These are phyloP conservation scores for Colletotrichum costaricense DNA, from an alignment of 2,329 filamentous ascomycete genomes.

Conservation along the genomic window DNA sequence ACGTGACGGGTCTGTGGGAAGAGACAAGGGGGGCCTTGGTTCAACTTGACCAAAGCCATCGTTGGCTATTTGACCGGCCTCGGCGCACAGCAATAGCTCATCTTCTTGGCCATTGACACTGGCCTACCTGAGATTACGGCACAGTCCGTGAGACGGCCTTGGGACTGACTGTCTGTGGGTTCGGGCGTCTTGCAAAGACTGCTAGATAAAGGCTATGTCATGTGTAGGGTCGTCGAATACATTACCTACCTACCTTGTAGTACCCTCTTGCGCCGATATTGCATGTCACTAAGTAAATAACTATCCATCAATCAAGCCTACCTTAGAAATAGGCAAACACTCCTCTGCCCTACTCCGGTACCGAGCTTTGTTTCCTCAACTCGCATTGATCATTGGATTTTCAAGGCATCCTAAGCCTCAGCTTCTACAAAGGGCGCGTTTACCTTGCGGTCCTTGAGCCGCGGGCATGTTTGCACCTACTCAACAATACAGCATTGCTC, in stretches of 20 bases:
- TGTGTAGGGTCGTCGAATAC: neutral
- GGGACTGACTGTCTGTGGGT: neutral
- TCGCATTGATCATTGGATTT: neutral
- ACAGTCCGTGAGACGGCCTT: neutral
- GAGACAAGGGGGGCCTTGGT: neutral
- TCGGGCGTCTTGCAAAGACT: neutral
- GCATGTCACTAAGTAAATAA: neutral
- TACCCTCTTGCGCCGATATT: neutral
- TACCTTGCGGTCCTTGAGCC: neutral
- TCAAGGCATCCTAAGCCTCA: neutral
- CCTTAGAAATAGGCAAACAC: neutral
- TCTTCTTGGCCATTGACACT: slow-evolving; percentile 1
- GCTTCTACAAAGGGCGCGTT: neutral
- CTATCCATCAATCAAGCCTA: neutral
- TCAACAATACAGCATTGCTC: neutral
- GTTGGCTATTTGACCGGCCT: neutral
- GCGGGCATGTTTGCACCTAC: neutral
- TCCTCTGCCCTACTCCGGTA: neutral
- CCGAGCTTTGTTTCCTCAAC: neutral
- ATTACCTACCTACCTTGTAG: neutral
- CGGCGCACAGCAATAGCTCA: neutral
- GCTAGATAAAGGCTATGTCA: neutral
- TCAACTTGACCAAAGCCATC: neutral
- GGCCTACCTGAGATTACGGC: neutral
- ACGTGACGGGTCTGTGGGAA: slow-evolving; percentile 15